These are phyloP conservation scores for Halophytophthora polymorphica DNA, from an alignment of 352 stramenopile genomes.

Conservation along the genomic window DNA sequence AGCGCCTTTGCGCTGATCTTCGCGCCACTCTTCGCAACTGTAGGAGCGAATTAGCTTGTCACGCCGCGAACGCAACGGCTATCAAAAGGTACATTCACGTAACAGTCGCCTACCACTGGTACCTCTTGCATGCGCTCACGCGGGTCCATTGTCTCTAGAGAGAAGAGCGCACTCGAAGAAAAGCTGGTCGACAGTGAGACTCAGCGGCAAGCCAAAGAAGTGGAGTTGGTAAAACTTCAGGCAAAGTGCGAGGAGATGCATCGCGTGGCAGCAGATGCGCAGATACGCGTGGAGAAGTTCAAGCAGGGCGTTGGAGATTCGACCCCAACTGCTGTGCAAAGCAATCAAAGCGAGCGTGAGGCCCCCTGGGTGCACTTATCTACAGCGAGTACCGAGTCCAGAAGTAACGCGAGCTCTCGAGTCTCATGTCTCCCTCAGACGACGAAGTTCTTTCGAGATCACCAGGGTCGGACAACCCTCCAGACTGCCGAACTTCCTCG, in stretches of 20 bases:
- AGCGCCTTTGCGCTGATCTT: constrained; percentile 47
- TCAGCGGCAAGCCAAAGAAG: constrained; percentile 34
- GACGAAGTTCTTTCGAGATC: constrained; percentile 16
- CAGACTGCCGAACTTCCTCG: not conserved
- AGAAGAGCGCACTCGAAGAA: constrained; percentile 51
- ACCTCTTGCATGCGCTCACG: not conserved
- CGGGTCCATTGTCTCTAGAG: constrained; percentile 21
- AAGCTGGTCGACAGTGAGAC: constrained; percentile 35
- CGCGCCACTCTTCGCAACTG: constrained; percentile 42
- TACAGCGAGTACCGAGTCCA: not conserved
- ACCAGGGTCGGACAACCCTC: not conserved
- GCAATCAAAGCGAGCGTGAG: constrained; percentile 4
- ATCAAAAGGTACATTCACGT: constrained; percentile 39
- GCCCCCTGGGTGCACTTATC: not conserved
- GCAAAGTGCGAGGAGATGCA: constrained; percentile 36
- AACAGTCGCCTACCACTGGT: not conserved
- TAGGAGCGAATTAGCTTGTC: constrained; percentile 48
- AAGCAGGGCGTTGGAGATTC: constrained; percentile 7
- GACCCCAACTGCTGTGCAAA: not conserved
- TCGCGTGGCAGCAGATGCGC: constrained; percentile 32
- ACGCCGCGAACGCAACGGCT: constrained; percentile 36
- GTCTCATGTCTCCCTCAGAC: constrained; percentile 10
- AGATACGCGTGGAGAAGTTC: constrained; percentile 34
- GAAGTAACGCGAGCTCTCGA: not conserved
- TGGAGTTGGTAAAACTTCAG: constrained; percentile 31